A percentile compares a stretch with the other conserved stretches of the same genome.
These are phyloP conservation scores for Pichia sp. DNA, from an alignment of 1,139 yeast genomes.

Conservation along the genomic window DNA sequence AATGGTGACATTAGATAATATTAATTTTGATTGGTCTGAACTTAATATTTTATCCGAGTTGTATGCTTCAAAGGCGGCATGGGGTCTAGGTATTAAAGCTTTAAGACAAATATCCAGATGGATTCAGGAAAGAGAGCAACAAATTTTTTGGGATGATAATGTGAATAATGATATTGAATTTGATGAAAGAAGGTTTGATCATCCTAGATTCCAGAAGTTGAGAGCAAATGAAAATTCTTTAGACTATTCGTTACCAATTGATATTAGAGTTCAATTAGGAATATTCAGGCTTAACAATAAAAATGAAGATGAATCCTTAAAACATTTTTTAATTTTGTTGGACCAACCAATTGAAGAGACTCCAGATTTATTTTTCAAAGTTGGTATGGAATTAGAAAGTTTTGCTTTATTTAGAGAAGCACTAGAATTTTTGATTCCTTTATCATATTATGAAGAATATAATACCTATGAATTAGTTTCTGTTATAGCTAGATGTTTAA, in stretches of 20 bases:
- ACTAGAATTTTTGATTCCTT: conserved; percentile 51
- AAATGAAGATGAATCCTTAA: conserved; percentile 62
- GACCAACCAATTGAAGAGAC: conserved; percentile 54
- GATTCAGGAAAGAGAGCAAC: conserved; percentile 67
- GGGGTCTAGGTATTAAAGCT: conserved; percentile 55
- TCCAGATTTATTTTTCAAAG: conserved; percentile 68
- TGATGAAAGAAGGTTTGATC: conserved; percentile 57
- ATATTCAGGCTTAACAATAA: conserved; percentile 61
- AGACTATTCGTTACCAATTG: conserved; percentile 63
- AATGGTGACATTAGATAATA: conserved; percentile 24
- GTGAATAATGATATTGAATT: conserved; percentile 70
- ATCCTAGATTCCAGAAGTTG: conserved; percentile 36
- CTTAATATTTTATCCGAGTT: conserved; percentile 78
- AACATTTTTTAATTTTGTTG: conserved; percentile 58
- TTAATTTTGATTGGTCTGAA: conserved; percentile 76
- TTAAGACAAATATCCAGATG: conserved; percentile 75
- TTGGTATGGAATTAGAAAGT: conserved; percentile 67
- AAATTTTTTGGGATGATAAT: conserved; percentile 78
- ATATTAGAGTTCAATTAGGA: conserved; percentile 78
- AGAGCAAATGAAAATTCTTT: conserved; percentile 36
- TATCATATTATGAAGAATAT: conserved; percentile 46
- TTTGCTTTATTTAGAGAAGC: conserved; percentile 71
- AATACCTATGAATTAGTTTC: conserved; percentile 47
- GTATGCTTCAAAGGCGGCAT: conserved; percentile 61
- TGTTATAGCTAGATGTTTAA: conserved; percentile 71